Base-by-base conservation (phyloP, 306 rosid genomes). In the Cucumis hystrix region DNA sequence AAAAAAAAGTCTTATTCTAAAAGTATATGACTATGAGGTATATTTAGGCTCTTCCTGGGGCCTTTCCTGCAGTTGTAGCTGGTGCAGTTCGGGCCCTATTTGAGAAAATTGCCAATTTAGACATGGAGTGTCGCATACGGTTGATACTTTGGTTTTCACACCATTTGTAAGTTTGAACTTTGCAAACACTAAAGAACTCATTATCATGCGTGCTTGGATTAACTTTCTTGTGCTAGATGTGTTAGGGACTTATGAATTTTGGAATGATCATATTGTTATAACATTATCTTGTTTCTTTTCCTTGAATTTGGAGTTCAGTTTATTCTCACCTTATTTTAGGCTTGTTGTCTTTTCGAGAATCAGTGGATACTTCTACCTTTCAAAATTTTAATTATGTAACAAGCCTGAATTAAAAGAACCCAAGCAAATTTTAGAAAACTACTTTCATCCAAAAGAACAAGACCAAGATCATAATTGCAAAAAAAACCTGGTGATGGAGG, bases 91-190 rank as follows among this genome's bases (percentile, higher is more conserved):
- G 99, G 74, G 88, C 93, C 75, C 91, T 96, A 71, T 96, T 96
- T 77, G 99, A 92, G 82, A 96, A 84, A 87, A 92, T 96, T 78
- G 93, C 88, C 59, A 97, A 96, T 85, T 80, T 96, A 79, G 99
- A 96, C 80, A 96, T 96, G 98, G 99, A 96, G 83, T 96, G 99
- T 81, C 93, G 97, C 59, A 96, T 87, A 55, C 93, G 99, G 17
- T 91, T 96, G 64, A 89, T 96, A 85, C 98, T 88, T 86, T 96
- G 99, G 99, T 96, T 96, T 85, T 90, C 99, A 60, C 99, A 96
- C 81, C 99, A 96, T 79, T 82, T 96, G 99, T 96, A 90, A 84
- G 97, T 89, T 80, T 80, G 58, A 14, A 37, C 39, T 64, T 76
- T 76, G 13, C 18, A 0, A 43, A 63, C 45, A 28, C 39, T 16